phyloP scores from a whole-genome alignment of 164 flowering plant genomes.

The Magnolia changhungtana region DNA sequence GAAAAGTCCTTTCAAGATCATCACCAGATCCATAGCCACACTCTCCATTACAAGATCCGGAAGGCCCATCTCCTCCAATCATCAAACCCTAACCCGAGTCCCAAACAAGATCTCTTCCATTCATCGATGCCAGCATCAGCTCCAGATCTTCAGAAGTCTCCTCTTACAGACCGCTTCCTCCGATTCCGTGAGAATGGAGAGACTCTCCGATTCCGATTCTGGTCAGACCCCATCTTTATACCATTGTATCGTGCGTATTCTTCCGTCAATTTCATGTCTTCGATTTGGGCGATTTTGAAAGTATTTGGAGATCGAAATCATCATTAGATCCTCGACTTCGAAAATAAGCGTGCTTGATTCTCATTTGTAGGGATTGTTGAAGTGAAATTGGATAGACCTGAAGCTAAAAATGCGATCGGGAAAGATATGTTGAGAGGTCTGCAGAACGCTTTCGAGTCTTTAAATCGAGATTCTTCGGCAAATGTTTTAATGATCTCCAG shows the following conservation, averaged over 20 bases:
- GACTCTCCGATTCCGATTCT: conserved; percentile 53
- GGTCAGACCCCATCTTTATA: conserved; percentile 30
- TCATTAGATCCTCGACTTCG: background rate
- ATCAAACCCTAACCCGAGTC: background rate
- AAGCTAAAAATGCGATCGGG: conserved; percentile 75
- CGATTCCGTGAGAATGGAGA: conserved; percentile 49
- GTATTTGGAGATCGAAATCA: background rate
- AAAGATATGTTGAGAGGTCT: conserved; percentile 72
- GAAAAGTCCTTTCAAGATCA: background rate
- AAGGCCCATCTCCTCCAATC: background rate
- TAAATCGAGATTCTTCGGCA: conserved; percentile 52
- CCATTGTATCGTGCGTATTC: background rate
- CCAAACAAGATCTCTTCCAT: background rate
- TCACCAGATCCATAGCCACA: background rate
- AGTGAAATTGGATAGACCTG: conserved; percentile 76
- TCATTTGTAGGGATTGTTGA: conserved; percentile 65
- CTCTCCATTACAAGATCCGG: background rate
- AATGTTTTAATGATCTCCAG: conserved; percentile 67
- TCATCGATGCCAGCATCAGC: conserved; percentile 1
- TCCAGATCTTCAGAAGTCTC: conserved; percentile 40
- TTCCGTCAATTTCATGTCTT: background rate
- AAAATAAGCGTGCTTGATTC: background rate
- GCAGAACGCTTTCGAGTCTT: conserved; percentile 42
- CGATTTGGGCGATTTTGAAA: background rate
- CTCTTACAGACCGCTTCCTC: conserved; percentile 53